A percentile compares a stretch with the other conserved stretches of the same genome.
phyloP scores from a whole-genome alignment of 2,329 filamentous ascomycete species.

The Xylariaceae sp. region DNA sequence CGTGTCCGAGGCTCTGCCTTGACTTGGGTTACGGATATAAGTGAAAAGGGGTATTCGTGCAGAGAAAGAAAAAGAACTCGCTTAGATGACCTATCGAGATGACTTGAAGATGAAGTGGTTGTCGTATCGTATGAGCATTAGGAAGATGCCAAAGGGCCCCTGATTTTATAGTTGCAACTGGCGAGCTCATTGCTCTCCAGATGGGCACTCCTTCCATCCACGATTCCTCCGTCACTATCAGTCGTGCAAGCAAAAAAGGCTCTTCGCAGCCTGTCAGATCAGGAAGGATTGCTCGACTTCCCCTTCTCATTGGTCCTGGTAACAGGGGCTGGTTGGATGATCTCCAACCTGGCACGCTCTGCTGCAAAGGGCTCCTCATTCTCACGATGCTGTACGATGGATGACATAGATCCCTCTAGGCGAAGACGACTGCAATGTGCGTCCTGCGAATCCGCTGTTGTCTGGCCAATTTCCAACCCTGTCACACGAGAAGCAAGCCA shows the following conservation, averaged over 20 bases:
- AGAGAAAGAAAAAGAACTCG: conserved; percentile 18
- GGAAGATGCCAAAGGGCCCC: conserved; percentile 3
- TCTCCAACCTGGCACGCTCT: conserved; percentile 16
- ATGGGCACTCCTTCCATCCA: neutral
- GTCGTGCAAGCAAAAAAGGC: conserved; percentile 17
- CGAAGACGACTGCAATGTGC: conserved; percentile 14
- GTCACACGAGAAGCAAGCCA: conserved; percentile 20
- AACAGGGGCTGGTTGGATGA: conserved; percentile 14
- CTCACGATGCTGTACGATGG: conserved; percentile 22
- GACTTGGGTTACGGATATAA: conserved; percentile 3
- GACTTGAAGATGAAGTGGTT: conserved; percentile 11
- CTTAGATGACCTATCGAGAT: conserved; percentile 16
- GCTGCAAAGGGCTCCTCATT: conserved; percentile 18
- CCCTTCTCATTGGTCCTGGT: conserved; percentile 22
- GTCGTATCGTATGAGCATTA: conserved; percentile 9
- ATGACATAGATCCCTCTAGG: conserved; percentile 17
- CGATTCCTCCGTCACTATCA: conserved; percentile 3
- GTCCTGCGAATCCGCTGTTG: conserved; percentile 9
- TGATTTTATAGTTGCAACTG: conserved; percentile 16
- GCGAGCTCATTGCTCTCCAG: conserved; percentile 3
- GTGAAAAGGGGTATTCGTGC: conserved; percentile 2
- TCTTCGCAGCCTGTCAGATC: conserved; percentile 18
- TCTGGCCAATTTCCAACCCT: conserved; percentile 7
- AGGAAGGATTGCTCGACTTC: conserved; percentile 12
- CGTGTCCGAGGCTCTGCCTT: neutral